Evolutionary conservation across 768 basidiomycete species (phyloP), one percentile per base, ranked within the genome.

Genomic region (Pulveroboletus ravenelii): DNA sequence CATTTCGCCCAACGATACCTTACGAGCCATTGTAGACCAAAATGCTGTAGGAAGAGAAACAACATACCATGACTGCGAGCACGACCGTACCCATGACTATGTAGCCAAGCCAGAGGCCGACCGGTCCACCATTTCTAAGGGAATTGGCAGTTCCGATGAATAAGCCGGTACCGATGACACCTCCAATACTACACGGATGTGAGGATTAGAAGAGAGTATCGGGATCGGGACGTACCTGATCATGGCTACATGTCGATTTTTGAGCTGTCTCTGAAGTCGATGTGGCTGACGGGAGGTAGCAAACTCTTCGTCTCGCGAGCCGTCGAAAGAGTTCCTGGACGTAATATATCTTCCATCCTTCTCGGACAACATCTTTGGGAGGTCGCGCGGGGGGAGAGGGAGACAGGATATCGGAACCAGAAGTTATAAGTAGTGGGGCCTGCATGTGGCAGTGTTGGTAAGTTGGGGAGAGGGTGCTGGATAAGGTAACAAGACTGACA

Each of bases 171-270:
- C 77, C 61, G 18, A 66, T 72, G 50, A 81, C 81, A 62, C 82
- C 82, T 41, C 79, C 80, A 46, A 83, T 82, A 74, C 81, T 83
- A 47, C 18, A 50, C 1, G 29, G 38, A 9, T 23, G n/a, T 60
- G 7, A 56, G 50, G 52, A 39, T 30, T 10, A 27, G 39, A 27
- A 6, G 4, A 25, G 10, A 5, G 6, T 25, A 35, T 5, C 3
- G 31, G 7, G 34, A 23, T 6, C 25, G 13, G 10, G 8, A 55
- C 68, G 42, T 45, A 74, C 84, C 86, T 87, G 57, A 89, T 89
- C 87, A 89, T 88, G 44, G 87, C 84, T 52, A 90, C 76, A 63
- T 90, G 89, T 14, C 88, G 74, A 60, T 87, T 88, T 65, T 86
- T 86, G 56, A 86, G 70, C 65, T 86, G 83, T 42, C 84, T 76